Evolutionary conservation across 2,329 filamentous ascomycete genomes (phyloP), one percentile per base, ranked within the genome.

Genomic region (Neoscytalidium dimidiatum): DNA sequence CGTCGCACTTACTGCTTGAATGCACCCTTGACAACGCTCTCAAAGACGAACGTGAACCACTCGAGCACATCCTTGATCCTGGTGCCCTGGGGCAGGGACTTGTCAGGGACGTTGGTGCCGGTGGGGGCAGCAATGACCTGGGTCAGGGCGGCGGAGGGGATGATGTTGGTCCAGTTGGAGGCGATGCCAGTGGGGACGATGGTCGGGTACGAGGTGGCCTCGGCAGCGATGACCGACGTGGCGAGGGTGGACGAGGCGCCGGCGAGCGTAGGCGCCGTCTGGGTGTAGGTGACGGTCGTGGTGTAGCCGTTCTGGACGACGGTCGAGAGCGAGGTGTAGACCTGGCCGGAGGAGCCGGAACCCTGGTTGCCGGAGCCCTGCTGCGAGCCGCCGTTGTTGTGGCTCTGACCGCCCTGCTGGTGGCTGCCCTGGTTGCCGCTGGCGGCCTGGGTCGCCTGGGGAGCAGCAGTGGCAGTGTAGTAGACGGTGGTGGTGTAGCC

Each of bases 151-250:
- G 41, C 41, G 23, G 38, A 23, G 33, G 62, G 62, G 41, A 64
- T 46, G 48, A 49, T 63, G 48, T 23, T 53, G 38, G 35, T 57
- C 62, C 62, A 64, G 51, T 64, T 64, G 62, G 51, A 31, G 14
- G 35, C 43, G 48, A 21, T 19, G 33, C 44, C 19, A 46, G 28
- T 43, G 7, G 31, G 29, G n/a, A 41, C 33, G 48, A 52, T 13
- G 1, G 60, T 44, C 0, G 60, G 48, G 26, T 41, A 28, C 17
- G 58, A n/a, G 4, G 60, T 26, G 0, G 48, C 35, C 11, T 29
- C 49, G 9, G 38, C 60, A 6, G 60, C 46, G n/a, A 63, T 48
- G 60, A 63, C 48, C 29, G 28, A 38, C 17, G 60, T 63, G 23
- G 49, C 48, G n/a, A 63, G 8, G n/a, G 60, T 52, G 17, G 19